Conservation (phyloP, 2,329 filamentous ascomycete genomes). For the Diaporthe ampelina region DNA sequence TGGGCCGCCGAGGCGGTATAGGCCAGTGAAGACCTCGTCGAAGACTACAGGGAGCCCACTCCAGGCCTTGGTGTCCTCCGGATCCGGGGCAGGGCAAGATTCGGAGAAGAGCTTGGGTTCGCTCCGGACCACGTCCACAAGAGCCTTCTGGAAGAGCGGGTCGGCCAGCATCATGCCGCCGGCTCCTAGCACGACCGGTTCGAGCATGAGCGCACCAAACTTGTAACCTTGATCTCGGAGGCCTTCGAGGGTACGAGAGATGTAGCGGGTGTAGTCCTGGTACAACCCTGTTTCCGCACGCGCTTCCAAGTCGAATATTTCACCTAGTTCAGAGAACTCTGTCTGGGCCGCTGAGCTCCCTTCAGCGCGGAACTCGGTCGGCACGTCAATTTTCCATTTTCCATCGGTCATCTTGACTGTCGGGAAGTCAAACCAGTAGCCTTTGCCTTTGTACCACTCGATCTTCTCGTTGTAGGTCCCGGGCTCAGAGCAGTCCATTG, state of each 20-base stretch:
- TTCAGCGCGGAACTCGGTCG: neutral
- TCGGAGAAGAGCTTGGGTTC: slow-evolving; percentile 68
- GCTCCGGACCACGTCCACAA: slow-evolving; percentile 76
- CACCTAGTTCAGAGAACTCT: slow-evolving; percentile 62
- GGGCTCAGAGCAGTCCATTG: slow-evolving; percentile 88
- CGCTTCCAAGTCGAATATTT: slow-evolving; percentile 71
- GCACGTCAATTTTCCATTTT: slow-evolving; percentile 72
- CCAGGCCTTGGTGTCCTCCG: slow-evolving; percentile 62
- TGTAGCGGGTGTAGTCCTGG: slow-evolving; percentile 71
- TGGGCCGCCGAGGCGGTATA: slow-evolving; percentile 84
- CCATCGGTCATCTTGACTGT: slow-evolving; percentile 76
- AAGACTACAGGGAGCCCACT: slow-evolving; percentile 83
- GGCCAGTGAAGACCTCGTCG: slow-evolving; percentile 89
- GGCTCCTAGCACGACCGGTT: slow-evolving; percentile 84
- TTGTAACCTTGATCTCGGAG: slow-evolving; percentile 71
- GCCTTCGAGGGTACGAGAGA: slow-evolving; percentile 65
- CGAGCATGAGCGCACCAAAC: slow-evolving; percentile 84
- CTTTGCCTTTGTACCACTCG: slow-evolving; percentile 86
- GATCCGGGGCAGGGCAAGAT: slow-evolving; percentile 44
- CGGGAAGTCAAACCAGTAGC: slow-evolving; percentile 86
- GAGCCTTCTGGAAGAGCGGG: slow-evolving; percentile 82
- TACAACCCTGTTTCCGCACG: slow-evolving; percentile 62
- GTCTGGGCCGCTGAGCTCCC: neutral
- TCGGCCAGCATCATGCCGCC: slow-evolving; percentile 89
- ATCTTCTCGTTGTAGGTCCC: slow-evolving; percentile 84